A percentile compares a stretch with the other conserved stretches of the same genome.
phyloP scores from a whole-genome alignment of 2,329 filamentous ascomycete genomes.

The Orbilia brochopaga region DNA sequence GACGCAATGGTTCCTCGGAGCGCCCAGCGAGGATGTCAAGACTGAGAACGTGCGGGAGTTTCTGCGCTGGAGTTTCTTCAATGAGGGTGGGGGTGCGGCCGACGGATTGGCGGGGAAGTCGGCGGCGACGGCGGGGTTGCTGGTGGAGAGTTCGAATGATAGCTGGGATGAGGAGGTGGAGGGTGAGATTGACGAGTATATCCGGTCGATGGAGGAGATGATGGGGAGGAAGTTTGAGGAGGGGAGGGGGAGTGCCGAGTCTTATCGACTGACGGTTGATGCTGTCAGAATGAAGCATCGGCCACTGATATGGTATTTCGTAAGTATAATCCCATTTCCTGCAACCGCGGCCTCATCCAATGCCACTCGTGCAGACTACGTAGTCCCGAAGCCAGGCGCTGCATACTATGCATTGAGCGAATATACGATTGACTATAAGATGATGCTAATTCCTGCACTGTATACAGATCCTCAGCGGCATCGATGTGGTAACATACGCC shows the following conservation, averaged over 20 bases:
- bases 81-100: constrained; percentile 53
- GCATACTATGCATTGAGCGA: no score
- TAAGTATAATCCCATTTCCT: constrained; percentile 56
- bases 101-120: constrained; percentile 56
- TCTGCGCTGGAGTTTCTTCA: constrained; percentile 67
- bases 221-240: constrained; percentile 62
- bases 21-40: constrained; percentile 63
- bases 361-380: no score
- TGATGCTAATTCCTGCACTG: constrained; percentile 26
- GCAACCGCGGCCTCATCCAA: no score
- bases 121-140: constrained; percentile 57
- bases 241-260: constrained; percentile 64
- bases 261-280: constrained; percentile 66
- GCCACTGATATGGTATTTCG: constrained; percentile 66
- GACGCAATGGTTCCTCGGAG: constrained; percentile 66
- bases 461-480: constrained; percentile 55
- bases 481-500: constrained; percentile 57
- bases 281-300: constrained; percentile 66
- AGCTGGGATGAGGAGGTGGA: constrained; percentile 16
- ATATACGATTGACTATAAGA: constrained; percentile 30
- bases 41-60: constrained; percentile 68
- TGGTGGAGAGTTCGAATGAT: constrained; percentile 56
- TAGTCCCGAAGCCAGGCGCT: no score
- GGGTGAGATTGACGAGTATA: constrained; percentile 64
- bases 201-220: constrained; percentile 62